Conservation (phyloP, 371 early-diverging fungal genomes). For the Mucor mucedo region DNA sequence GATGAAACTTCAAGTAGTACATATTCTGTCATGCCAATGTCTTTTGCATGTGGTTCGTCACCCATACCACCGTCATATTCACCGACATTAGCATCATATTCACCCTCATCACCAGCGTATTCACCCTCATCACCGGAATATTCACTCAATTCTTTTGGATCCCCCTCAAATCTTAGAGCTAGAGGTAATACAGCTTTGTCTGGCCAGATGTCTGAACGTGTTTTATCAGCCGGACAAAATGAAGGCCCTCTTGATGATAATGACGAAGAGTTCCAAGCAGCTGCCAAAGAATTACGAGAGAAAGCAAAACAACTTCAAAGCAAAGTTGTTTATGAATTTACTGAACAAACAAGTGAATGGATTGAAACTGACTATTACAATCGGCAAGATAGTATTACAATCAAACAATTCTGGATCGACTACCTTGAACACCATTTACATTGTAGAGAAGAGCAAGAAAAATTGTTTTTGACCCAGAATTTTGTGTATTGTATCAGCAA, state of each 20-base stretch:
- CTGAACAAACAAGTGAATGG: constrained; percentile 41
- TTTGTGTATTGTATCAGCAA: constrained; percentile 45
- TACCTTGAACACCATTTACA: constrained; percentile 25
- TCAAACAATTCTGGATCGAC: constrained; percentile 62
- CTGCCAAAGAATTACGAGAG: constrained; percentile 27
- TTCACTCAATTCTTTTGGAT: neutral
- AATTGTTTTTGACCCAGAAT: constrained; percentile 33
- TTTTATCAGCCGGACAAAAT: neutral
- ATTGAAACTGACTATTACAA: constrained; percentile 26
- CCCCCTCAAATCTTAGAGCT: neutral
- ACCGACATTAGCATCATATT: neutral
- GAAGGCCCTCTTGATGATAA: constrained; percentile 3
- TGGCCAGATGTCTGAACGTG: neutral
- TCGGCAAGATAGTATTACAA: constrained; percentile 6
- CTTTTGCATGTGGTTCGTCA: neutral
- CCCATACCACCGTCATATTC: neutral
- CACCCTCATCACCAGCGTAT: neutral
- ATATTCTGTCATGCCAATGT: neutral
- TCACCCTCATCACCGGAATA: neutral
- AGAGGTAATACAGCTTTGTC: neutral
- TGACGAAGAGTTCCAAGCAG: constrained; percentile 16
- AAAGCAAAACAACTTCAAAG: constrained; percentile 18
- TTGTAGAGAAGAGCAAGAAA: neutral
- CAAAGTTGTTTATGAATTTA: constrained; percentile 31
- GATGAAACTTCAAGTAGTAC: no score